phyloP scores from a whole-genome alignment of 1,284 basidiomycete species.

The Blastosporella zonata region DNA sequence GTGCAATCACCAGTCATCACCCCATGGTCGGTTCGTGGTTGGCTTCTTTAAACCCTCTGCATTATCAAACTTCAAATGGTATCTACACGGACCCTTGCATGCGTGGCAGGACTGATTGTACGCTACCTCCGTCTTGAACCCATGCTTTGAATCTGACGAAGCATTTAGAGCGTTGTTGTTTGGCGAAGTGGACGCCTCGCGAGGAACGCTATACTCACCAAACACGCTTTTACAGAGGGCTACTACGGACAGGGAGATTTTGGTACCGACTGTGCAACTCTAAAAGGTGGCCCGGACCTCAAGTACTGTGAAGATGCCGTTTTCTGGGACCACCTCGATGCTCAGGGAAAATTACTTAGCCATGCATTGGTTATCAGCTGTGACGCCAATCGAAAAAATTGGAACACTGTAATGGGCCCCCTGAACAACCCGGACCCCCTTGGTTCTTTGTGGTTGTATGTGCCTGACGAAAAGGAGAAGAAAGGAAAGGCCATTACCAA shows the following conservation, averaged over 20 bases:
- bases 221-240: conserved; percentile 41
- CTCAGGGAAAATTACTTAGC: conserved; percentile 20
- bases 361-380: conserved; percentile 33
- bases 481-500: conserved; percentile 11
- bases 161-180: conserved; percentile 33
- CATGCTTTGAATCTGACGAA: neutral
- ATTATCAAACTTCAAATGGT: conserved; percentile 9
- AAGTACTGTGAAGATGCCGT: conserved; percentile 61
- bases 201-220: conserved; percentile 38
- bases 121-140: neutral
- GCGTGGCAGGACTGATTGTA: conserved; percentile 15
- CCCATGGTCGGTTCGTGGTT: too few relatives aligned
- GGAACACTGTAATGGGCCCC: conserved; percentile 50
- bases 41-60: neutral
- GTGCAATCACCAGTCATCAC: too few relatives aligned
- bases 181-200: conserved; percentile 43
- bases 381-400: conserved; percentile 33
- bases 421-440: conserved; percentile 38
- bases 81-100: conserved; percentile 18
- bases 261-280: conserved; percentile 38
- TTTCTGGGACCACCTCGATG: conserved; percentile 52
- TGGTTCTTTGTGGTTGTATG: conserved; percentile 40
- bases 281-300: conserved; percentile 36
- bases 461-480: conserved; percentile 11
- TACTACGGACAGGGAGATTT: conserved; percentile 49